Percentiles rank a stretch among this genome's conserved stretches.
Evolutionary conservation across 2,329 filamentous ascomycete genomes (phyloP).

Genomic region (Alternaria sp.): DNA sequence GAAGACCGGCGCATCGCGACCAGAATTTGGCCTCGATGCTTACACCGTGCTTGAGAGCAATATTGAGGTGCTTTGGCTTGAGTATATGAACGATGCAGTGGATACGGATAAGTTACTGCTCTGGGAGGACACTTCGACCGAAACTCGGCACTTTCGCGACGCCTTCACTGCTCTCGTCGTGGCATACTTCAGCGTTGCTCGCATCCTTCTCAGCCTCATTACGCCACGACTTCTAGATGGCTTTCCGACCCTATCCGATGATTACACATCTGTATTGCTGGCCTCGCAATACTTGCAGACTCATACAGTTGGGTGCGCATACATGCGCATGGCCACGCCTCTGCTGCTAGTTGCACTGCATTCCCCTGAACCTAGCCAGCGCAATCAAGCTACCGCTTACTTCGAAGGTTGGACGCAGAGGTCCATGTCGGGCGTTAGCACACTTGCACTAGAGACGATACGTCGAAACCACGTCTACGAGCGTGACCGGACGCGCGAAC

Average conservation of each 20-base stretch:
- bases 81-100: slow-evolving; percentile 20
- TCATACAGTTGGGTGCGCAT: slow-evolving; percentile 32
- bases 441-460: slow-evolving; percentile 31
- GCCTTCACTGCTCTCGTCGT: slow-evolving; percentile 32
- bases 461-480: not conserved
- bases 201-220: slow-evolving; percentile 24
- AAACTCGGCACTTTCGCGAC: slow-evolving; percentile 21
- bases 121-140: slow-evolving; percentile 6
- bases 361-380: slow-evolving; percentile 20
- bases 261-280: slow-evolving; percentile 27
- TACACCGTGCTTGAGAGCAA: slow-evolving; percentile 7
- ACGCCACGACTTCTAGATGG: slow-evolving; percentile 11
- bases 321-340: slow-evolving; percentile 41
- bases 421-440: slow-evolving; percentile 38
- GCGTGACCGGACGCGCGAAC: not conserved
- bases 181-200: slow-evolving; percentile 30
- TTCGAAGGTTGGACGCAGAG: slow-evolving; percentile 31
- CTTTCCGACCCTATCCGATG: slow-evolving; percentile 16
- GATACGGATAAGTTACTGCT: slow-evolving; percentile 2
- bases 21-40: not conserved
- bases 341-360: slow-evolving; percentile 38
- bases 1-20: not conserved
- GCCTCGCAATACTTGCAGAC: slow-evolving; percentile 27
- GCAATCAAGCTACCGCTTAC: slow-evolving; percentile 13
- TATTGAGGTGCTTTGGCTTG: slow-evolving; percentile 27